Percentiles rank a stretch among this genome's conserved stretches.
Evolutionary conservation across 805 yeast species (phyloP).

Genomic region (Candida incommunis): DNA sequence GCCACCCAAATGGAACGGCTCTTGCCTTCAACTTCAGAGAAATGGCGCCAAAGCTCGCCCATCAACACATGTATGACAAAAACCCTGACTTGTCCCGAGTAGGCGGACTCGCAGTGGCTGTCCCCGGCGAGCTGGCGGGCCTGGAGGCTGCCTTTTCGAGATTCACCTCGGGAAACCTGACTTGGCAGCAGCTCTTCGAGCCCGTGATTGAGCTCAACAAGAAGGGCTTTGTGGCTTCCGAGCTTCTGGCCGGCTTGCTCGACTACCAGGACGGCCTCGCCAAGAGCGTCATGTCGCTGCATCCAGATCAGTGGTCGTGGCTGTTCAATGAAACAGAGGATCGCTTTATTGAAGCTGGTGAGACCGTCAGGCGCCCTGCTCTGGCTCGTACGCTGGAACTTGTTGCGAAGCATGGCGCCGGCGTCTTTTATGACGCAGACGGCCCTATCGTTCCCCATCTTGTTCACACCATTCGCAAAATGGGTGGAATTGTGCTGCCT

Average conservation of each 20-base stretch:
- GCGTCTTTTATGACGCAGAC: constrained; percentile 69
- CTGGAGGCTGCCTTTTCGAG: constrained; percentile 41
- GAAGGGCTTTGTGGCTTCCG: constrained; percentile 46
- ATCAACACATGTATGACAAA: constrained; percentile 48
- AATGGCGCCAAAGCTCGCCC: constrained; percentile 57
- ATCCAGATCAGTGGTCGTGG: constrained; percentile 17
- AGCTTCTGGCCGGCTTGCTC: constrained; percentile 31
- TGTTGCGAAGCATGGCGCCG: constrained; percentile 66
- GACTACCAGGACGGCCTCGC: constrained; percentile 21
- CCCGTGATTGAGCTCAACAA: constrained; percentile 61
- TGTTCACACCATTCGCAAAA: constrained; percentile 31
- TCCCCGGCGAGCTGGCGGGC: constrained; percentile 88
- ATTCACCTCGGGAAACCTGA: constrained; percentile 58
- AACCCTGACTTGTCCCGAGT: constrained; percentile 35
- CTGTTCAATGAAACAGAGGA: constrained; percentile 14
- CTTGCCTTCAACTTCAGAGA: constrained; percentile 76
- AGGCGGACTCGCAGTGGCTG: constrained; percentile 81
- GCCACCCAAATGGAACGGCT: constrained; percentile 30
- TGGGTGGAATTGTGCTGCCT: constrained; percentile 53
- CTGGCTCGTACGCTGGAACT: constrained; percentile 53
- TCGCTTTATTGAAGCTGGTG: constrained; percentile 31
- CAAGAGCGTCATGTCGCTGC: constrained; percentile 4
- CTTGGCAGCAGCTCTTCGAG: constrained; percentile 58
- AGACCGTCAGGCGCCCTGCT: constrained; percentile 40
- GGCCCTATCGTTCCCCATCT: constrained; percentile 58